Percentiles rank a stretch among this genome's conserved stretches.
These are phyloP conservation scores for Babesia ovis DNA, from an alignment of 169 alveolate genomes.

Conservation along the genomic window DNA sequence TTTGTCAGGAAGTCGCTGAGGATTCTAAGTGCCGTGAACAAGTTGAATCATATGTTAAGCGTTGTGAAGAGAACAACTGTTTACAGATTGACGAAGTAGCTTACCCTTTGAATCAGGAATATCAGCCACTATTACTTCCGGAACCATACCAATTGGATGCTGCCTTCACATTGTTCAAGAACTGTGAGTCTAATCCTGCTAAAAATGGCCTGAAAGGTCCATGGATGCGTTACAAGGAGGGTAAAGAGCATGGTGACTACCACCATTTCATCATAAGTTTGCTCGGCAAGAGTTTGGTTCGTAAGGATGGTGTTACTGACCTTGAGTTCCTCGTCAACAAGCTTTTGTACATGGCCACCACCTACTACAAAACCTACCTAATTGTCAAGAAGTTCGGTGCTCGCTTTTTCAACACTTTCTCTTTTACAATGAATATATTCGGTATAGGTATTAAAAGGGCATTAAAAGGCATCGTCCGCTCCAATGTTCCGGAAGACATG, in stretches of 20 bases:
- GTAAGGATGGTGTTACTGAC: slow-evolving; percentile 1
- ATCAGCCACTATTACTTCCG: slow-evolving; percentile 37
- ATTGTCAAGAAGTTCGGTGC: not conserved
- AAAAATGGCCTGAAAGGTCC: not conserved
- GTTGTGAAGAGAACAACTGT: slow-evolving; percentile 51
- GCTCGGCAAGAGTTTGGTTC: not conserved
- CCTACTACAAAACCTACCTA: slow-evolving; percentile 27
- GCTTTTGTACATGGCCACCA: slow-evolving; percentile 46
- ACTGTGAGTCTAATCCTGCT: slow-evolving; percentile 28
- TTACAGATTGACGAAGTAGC: slow-evolving; percentile 20
- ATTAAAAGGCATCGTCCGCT: not conserved
- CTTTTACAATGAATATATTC: not conserved
- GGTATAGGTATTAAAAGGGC: not conserved
- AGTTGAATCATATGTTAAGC: slow-evolving; percentile 18
- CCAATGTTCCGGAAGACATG: slow-evolving; percentile 4
- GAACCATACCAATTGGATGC: slow-evolving; percentile 49
- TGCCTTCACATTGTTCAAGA: slow-evolving; percentile 38
- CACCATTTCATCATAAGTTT: slow-evolving; percentile 15
- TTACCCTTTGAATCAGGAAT: not conserved
- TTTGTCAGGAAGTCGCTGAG: slow-evolving; percentile 6
- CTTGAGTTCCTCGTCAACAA: slow-evolving; percentile 28
- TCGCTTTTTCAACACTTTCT: slow-evolving; percentile 1
- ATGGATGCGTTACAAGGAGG: slow-evolving; percentile 23
- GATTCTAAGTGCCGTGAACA: slow-evolving; percentile 16
- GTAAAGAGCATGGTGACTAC: slow-evolving; percentile 9